These are phyloP conservation scores for Apiospora sp. DNA, from an alignment of 2,329 filamentous ascomycete species.

Conservation along the genomic window DNA sequence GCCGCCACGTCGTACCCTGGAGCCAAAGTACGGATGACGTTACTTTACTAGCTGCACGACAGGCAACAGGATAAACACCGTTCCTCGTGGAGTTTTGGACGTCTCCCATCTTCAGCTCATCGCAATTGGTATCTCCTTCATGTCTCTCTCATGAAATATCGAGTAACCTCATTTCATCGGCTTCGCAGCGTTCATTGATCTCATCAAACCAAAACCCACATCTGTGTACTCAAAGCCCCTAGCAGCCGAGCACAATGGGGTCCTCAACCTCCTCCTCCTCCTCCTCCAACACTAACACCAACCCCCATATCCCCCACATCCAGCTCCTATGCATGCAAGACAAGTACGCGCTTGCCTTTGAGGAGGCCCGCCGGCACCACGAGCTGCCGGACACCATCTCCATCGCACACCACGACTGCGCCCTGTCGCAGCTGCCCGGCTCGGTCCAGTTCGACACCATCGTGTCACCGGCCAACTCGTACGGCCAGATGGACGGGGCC, in stretches of 20 bases:
- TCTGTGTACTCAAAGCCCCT: too few relatives aligned
- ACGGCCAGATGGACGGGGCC: constrained; percentile 60
- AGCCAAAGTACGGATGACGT: neutral
- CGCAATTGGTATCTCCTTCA: neutral
- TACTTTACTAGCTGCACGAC: neutral
- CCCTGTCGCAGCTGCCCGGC: constrained; percentile 47
- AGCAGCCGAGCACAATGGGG: neutral
- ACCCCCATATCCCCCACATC: constrained; percentile 21
- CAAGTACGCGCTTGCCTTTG: constrained; percentile 13
- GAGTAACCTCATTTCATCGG: neutral
- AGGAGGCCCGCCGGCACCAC: constrained; percentile 17
- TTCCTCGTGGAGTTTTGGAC: too few relatives aligned
- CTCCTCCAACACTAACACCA: neutral
- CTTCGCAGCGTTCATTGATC: neutral
- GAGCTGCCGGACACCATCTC: constrained; percentile 20
- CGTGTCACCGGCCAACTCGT: constrained; percentile 63
- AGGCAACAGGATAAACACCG: constrained; percentile 7
- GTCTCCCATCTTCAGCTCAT: too few relatives aligned
- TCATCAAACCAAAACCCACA: neutral
- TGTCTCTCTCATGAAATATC: neutral
- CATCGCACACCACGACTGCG: constrained; percentile 48
- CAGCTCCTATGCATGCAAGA: constrained; percentile 24
- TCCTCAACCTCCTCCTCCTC: neutral
- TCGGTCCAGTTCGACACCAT: constrained; percentile 53
- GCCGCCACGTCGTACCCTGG: neutral